These are phyloP conservation scores for Penicillium egyptiacum DNA, from an alignment of 495 filamentous ascomycete genomes.

Conservation along the genomic window DNA sequence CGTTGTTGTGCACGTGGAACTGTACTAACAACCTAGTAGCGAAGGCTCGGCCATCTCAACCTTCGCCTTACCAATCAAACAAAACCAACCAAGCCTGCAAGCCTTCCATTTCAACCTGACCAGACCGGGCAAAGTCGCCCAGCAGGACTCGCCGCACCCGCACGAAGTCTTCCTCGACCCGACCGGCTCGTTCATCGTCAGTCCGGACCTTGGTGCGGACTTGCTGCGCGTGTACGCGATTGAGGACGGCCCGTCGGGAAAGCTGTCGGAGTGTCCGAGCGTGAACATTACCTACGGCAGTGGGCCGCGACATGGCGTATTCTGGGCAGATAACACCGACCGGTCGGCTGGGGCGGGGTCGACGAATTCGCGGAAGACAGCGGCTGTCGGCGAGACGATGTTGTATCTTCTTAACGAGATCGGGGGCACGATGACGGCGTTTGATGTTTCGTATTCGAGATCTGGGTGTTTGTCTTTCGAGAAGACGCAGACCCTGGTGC, in stretches of 20 bases:
- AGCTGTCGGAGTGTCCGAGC: conserved; percentile 27
- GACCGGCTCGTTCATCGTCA: conserved; percentile 59
- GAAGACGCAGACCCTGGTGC: conserved; percentile 32
- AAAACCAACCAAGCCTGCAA: conserved; percentile 35
- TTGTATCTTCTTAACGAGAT: conserved; percentile 68
- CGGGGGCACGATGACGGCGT: conserved; percentile 56
- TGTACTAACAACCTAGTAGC: conserved; percentile 25
- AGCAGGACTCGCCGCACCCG: conserved; percentile 68
- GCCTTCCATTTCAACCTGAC: conserved; percentile 53
- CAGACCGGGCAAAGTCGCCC: conserved; percentile 49
- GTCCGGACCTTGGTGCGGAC: conserved; percentile 73
- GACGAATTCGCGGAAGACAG: conserved; percentile 23
- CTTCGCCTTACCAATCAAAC: conserved; percentile 33
- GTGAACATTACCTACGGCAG: conserved; percentile 46
- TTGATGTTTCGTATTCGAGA: conserved; percentile 54
- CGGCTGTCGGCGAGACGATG: conserved; percentile 34
- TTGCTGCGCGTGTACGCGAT: conserved; percentile 63
- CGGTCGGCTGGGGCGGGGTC: background rate
- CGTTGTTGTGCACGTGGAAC: background rate
- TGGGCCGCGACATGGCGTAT: conserved; percentile 69
- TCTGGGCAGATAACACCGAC: conserved; percentile 39
- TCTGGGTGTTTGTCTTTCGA: conserved; percentile 44
- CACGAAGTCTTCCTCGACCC: conserved; percentile 72
- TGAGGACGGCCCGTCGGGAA: conserved; percentile 43
- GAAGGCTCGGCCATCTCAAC: conserved; percentile 39